Conservation (phyloP, 106 monocot genomes). For the Hemerocallis citrina region DNA sequence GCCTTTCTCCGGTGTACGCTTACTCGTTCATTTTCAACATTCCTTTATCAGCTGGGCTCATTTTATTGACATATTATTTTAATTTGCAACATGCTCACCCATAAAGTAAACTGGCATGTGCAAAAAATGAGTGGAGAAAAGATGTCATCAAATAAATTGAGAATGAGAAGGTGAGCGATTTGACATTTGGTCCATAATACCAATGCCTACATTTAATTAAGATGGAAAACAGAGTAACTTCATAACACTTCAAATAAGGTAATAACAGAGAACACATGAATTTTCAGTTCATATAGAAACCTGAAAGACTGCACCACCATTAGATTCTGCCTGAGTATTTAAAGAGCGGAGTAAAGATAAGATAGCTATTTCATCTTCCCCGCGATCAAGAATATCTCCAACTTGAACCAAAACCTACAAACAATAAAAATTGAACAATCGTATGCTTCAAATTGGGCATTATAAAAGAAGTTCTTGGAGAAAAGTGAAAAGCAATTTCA, state of each 20-base stretch:
- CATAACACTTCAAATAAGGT: background rate
- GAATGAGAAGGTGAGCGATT: background rate
- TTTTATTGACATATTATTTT: too few species aligned
- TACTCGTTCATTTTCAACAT: too few species aligned
- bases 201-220: background rate
- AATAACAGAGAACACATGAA: too few species aligned
- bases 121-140: too few species aligned
- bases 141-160: background rate
- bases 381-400: slow-evolving; percentile 93
- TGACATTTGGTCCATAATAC: background rate
- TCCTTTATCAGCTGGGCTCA: too few species aligned
- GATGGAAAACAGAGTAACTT: background rate
- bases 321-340: slow-evolving; percentile 56
- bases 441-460: background rate
- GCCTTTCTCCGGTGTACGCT: too few species aligned
- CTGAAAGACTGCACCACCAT: slow-evolving; percentile 96
- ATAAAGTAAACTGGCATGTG: too few species aligned
- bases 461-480: background rate
- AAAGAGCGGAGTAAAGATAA: slow-evolving; percentile 69
- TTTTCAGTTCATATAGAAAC: too few species aligned
- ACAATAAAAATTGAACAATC: background rate
- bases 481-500: background rate
- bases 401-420: slow-evolving; percentile 74
- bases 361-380: slow-evolving; percentile 92
- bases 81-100: too few species aligned